Evolutionary conservation across 257 asterid genomes (phyloP), one percentile per base, ranked within the genome.

Genomic region (Ligustrum vulgare): DNA sequence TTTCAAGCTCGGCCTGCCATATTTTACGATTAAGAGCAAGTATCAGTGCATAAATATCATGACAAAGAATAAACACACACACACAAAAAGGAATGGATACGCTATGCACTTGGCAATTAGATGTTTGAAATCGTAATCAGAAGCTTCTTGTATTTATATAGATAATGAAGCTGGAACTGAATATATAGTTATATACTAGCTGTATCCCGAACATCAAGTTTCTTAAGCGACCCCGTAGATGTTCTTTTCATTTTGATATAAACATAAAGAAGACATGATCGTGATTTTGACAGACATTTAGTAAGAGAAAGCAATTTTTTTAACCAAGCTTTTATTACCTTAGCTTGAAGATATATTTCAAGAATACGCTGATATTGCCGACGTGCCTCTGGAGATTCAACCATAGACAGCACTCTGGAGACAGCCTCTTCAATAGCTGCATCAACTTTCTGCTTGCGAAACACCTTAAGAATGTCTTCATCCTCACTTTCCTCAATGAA

Each of bases 391-490:
- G 89, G 83, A 69, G 87, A 89, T 72, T 93, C 97, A 37, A 93
- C 97, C 97, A 95, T 91, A 60, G 97, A 93, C 75, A 95, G 82
- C 72, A 95, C 99, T 76, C 97, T 87, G 5, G 93, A 79, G 77
- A 95, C 92, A 36, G 99, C 99, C 82, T 91, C 98, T 28, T 91
- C 89, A 23, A 95, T 75, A 73, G 96, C 83, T 34, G 83, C 86
- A 72, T 95, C 97, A 77, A 91, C 96, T 78, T 93, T 93, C 82
- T 86, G 86, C 87, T 89, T 93, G 65, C 98, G 92, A 74, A 93
- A 88, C 71, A 91, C 91, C 85, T 72, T 88, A n/a, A 89, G 90
- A 84, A 95, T 88, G 77, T 90, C 96, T 77, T 91, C 97, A 68
- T 89, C 97, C 13, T 90, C 94, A 77, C 73, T 76, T 47, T 90